Evolutionary conservation across 768 basidiomycete genomes (phyloP).

Genomic region (Boletus fagicola): DNA sequence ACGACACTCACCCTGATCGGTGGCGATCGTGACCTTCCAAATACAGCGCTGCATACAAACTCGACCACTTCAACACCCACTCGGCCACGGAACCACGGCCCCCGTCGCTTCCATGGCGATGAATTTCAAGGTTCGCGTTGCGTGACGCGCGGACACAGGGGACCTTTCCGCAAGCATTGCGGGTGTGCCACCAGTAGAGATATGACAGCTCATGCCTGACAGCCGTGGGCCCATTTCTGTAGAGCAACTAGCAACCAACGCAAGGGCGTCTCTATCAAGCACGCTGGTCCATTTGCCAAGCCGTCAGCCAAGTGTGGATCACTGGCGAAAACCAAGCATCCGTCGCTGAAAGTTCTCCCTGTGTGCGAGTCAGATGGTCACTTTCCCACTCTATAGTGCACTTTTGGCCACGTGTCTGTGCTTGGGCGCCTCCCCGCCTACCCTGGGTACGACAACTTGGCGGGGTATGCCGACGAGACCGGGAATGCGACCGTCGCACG

Average conservation of each 20-base stretch:
- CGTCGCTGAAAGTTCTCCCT: neutral
- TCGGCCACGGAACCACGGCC: conserved; percentile 19
- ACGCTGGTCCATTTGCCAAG: neutral
- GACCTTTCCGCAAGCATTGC: neutral
- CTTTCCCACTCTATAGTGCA: neutral
- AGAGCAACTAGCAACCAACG: conserved; percentile 4
- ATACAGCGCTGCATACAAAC: neutral
- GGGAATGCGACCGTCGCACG: conserved; percentile 23
- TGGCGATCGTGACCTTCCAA: conserved; percentile 21
- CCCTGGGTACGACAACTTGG: conserved; percentile 1
- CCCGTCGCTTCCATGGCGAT: conserved; percentile 23
- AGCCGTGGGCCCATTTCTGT: conserved; percentile 1
- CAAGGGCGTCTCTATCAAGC: neutral
- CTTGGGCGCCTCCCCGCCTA: neutral
- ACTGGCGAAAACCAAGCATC: neutral
- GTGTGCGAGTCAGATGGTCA: neutral
- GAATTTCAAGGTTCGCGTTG: conserved; percentile 17
- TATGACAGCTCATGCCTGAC: conserved; percentile 12
- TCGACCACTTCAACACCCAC: neutral
- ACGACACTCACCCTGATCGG: conserved; percentile 18
- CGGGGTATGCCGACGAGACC: conserved; percentile 13
- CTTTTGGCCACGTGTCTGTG: conserved; percentile 6
- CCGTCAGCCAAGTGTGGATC: neutral
- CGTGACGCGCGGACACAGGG: conserved; percentile 10
- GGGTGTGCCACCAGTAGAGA: conserved; percentile 3